Conservation (phyloP, 306 rosid species). For the Pyrus bretschneideri region DNA sequence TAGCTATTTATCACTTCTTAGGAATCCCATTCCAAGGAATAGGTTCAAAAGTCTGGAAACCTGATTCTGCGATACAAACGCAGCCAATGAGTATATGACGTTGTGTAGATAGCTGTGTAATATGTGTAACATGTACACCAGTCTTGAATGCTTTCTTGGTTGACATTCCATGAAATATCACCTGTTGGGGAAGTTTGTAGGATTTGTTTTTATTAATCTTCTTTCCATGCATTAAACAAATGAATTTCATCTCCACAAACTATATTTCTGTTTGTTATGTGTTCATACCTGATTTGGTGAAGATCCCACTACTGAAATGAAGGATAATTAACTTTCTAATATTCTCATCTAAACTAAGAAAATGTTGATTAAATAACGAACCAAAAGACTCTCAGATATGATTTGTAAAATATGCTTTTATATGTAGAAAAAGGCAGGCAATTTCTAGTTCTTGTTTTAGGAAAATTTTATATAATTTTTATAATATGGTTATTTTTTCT, state of each 20-base stretch:
- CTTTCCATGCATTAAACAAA: neutral
- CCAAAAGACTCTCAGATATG: neutral
- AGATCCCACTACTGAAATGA: neutral
- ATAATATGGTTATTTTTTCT: slow-evolving; percentile 21
- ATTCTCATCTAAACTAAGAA: neutral
- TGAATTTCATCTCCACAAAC: neutral
- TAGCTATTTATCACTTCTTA: neutral
- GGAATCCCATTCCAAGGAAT: neutral
- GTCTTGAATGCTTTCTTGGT: neutral
- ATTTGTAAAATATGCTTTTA: neutral
- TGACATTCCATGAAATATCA: neutral
- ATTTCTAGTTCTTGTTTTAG: neutral
- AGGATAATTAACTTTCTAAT: neutral
- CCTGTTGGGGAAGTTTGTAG: neutral
- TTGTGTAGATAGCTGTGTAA: neutral
- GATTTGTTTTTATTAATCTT: neutral
- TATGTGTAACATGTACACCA: neutral
- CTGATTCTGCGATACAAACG: neutral
- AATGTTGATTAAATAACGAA: neutral
- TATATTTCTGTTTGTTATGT: neutral
- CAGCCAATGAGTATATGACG: neutral
- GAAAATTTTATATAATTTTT: neutral
- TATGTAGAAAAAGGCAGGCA: neutral
- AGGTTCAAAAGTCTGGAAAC: neutral
- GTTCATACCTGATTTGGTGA: neutral